Evolutionary conservation across 495 filamentous ascomycete species (phyloP).

Genomic region (Penicillium cataractarum): DNA sequence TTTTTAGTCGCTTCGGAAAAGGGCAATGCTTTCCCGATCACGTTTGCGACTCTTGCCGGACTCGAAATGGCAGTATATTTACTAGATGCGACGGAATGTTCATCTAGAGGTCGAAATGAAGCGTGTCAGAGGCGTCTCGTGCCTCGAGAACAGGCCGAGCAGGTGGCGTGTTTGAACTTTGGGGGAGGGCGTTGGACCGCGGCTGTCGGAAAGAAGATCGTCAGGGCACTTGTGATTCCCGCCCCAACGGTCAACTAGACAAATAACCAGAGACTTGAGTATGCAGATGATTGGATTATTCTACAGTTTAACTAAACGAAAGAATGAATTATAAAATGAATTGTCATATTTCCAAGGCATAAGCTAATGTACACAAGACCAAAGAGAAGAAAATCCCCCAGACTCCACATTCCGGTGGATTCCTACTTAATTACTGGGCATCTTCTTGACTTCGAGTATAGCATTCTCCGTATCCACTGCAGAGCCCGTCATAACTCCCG

Average conservation of each 20-base stretch:
- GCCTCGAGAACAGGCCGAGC: constrained; percentile 14
- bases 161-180: constrained; percentile 14
- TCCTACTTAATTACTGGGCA: constrained; percentile 5
- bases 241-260: background rate
- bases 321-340: background rate
- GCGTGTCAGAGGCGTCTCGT: constrained; percentile 13
- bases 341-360: constrained; percentile 1
- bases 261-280: background rate
- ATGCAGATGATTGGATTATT: background rate
- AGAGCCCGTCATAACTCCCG: constrained; percentile 42
- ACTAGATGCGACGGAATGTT: background rate
- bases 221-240: constrained; percentile 34
- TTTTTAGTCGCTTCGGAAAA: constrained; percentile 12
- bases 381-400: background rate
- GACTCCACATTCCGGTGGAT: constrained; percentile 1
- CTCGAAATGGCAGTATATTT: background rate
- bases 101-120: background rate
- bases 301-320: too few relatives aligned
- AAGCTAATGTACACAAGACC: constrained; percentile 12
- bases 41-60: constrained; percentile 13
- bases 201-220: constrained; percentile 43
- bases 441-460: constrained; percentile 26
- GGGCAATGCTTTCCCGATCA: constrained; percentile 17
- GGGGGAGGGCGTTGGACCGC: constrained; percentile 33
- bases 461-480: constrained; percentile 32